Conservation (phyloP, 352 stramenopile species). For the Blastocystis sp. region DNA sequence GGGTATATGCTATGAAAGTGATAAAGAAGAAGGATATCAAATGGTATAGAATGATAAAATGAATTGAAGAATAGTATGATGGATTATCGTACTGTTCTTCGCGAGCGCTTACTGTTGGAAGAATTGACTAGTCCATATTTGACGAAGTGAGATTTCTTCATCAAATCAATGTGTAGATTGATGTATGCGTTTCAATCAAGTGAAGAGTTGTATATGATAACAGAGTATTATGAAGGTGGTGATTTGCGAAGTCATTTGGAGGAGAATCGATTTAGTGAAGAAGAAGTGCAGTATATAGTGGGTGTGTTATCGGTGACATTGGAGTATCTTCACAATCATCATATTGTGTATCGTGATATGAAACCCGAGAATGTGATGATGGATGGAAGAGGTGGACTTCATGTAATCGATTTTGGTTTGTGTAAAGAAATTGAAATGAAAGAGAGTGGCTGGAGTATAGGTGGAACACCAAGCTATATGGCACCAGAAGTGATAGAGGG, state of each 20-base stretch:
- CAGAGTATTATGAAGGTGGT: constrained; percentile 91
- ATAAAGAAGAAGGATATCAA: constrained; percentile 78
- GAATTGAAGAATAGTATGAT: constrained; percentile 64
- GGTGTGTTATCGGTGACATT: constrained; percentile 79
- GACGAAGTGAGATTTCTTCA: not conserved
- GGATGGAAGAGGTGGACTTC: constrained; percentile 77
- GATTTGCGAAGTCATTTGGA: constrained; percentile 88
- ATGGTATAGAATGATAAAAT: constrained; percentile 83
- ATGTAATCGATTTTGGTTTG: constrained; percentile 80
- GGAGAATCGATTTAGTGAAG: constrained; percentile 86
- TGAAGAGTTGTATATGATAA: constrained; percentile 88
- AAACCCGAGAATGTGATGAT: constrained; percentile 86
- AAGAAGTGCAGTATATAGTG: constrained; percentile 80
- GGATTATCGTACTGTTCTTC: constrained; percentile 63
- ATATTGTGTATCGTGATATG: constrained; percentile 83
- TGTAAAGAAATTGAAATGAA: constrained; percentile 64
- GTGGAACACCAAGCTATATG: constrained; percentile 67
- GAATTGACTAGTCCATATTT: constrained; percentile 80
- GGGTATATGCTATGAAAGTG: constrained; percentile 79
- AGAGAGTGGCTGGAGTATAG: not conserved
- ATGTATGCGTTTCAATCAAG: constrained; percentile 88
- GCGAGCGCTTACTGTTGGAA: constrained; percentile 81
- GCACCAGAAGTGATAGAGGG: constrained; percentile 71
- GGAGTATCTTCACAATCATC: constrained; percentile 78
- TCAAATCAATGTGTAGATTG: constrained; percentile 75